phyloP scores from a whole-genome alignment of 768 basidiomycete genomes.

The Mycena maculata region DNA sequence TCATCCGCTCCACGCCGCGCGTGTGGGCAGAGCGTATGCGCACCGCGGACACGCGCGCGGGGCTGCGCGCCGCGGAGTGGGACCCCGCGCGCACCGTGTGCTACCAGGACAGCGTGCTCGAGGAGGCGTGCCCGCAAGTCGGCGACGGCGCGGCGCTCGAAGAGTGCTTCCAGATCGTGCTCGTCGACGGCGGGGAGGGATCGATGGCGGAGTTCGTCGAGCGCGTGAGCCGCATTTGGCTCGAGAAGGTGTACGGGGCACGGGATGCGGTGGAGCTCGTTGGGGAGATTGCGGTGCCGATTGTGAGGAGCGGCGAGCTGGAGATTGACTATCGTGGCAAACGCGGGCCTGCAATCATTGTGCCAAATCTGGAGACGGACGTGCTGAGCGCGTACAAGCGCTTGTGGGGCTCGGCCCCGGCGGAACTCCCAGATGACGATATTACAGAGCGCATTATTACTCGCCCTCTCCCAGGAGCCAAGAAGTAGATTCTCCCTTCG shows the following conservation, averaged over 20 bases:
- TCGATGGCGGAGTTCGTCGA: conserved; percentile 44
- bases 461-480: not conserved
- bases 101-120: conserved; percentile 38
- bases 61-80: conserved; percentile 40
- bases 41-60: conserved; percentile 40
- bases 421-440: conserved; percentile 27
- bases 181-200: conserved; percentile 43
- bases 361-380: conserved; percentile 34
- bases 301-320: conserved; percentile 42
- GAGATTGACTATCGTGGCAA: conserved; percentile 31
- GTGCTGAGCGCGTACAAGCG: conserved; percentile 36
- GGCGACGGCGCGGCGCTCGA: conserved; percentile 30
- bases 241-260: conserved; percentile 39
- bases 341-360: not conserved
- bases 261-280: conserved; percentile 36
- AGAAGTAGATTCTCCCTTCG: conserved; percentile 13
- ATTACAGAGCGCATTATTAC: not conserved
- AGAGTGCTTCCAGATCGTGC: conserved; percentile 45
- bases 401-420: conserved; percentile 41
- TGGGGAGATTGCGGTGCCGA: conserved; percentile 33
- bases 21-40: conserved; percentile 45
- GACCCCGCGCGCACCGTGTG: conserved; percentile 35
- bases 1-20: conserved; percentile 39
- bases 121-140: conserved; percentile 39
- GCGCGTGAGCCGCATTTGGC: conserved; percentile 44